Percentiles rank a stretch among this genome's conserved stretches.
Conservation (phyloP, 2,329 filamentous ascomycete genomes). For the Aphanoascus verrucosus region DNA sequence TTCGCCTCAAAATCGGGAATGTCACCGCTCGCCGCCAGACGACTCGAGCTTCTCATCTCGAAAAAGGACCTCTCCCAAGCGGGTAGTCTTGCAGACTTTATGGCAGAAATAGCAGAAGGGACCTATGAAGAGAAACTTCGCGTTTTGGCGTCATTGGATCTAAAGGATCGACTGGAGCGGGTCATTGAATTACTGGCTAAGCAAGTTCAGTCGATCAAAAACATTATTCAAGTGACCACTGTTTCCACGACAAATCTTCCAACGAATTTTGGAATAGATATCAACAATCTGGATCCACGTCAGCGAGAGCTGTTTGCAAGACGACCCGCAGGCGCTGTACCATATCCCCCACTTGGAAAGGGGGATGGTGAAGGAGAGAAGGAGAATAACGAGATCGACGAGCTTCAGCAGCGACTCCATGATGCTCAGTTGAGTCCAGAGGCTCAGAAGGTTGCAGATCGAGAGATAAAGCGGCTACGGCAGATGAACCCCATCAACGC, state of each 20-base stretch:
- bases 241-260: slow-evolving; percentile 58
- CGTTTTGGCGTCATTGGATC: slow-evolving; percentile 67
- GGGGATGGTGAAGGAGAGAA: slow-evolving; percentile 54
- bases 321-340: slow-evolving; percentile 25
- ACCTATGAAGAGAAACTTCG: slow-evolving; percentile 85
- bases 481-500: slow-evolving; percentile 97
- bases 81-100: slow-evolving; percentile 83
- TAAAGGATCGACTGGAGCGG: slow-evolving; percentile 65
- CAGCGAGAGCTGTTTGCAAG: slow-evolving; percentile 38
- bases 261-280: slow-evolving; percentile 48
- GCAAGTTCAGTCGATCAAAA: slow-evolving; percentile 74
- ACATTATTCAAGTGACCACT: slow-evolving; percentile 73
- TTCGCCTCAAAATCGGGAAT: slow-evolving; percentile 59
- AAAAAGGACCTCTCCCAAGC: slow-evolving; percentile 74
- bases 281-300: slow-evolving; percentile 41
- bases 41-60: slow-evolving; percentile 77
- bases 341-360: slow-evolving; percentile 26
- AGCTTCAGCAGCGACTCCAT: slow-evolving; percentile 78
- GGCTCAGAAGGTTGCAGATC: slow-evolving; percentile 77
- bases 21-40: slow-evolving; percentile 72
- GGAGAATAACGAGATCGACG: slow-evolving; percentile 79
- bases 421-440: slow-evolving; percentile 72
- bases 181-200: slow-evolving; percentile 75
- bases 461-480: slow-evolving; percentile 74
- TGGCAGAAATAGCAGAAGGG: slow-evolving; percentile 83